Conservation (phyloP, 306 rosid species). For the Morella rubra region DNA sequence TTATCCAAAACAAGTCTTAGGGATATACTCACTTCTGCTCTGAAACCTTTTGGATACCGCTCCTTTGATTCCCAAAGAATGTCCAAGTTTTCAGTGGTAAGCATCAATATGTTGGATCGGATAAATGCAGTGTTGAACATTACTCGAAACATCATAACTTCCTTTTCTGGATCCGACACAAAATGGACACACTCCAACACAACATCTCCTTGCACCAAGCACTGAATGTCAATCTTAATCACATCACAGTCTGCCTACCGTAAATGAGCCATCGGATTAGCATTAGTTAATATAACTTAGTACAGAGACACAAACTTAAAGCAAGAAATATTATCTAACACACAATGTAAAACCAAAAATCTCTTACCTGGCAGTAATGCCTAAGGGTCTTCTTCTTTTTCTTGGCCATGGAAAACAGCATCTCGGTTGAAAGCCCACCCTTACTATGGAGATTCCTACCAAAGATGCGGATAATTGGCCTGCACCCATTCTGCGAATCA, state of each 20-base stretch:
- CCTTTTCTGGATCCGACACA: conserved; percentile 88
- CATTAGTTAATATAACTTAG: conserved; percentile 20
- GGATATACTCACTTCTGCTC: conserved; percentile 74
- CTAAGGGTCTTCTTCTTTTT: conserved; percentile 68
- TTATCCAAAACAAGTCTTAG: conserved; percentile 20
- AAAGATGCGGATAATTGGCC: conserved; percentile 82
- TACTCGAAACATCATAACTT: conserved; percentile 95
- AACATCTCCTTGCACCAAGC: conserved; percentile 98
- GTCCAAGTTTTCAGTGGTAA: conserved; percentile 84
- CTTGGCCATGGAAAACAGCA: conserved; percentile 85
- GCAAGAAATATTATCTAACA: conserved; percentile 18
- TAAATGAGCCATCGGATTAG: conserved; percentile 29
- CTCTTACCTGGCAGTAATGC: conserved; percentile 71
- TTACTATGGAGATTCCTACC: conserved; percentile 79
- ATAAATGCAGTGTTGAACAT: conserved; percentile 95
- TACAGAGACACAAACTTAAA: conserved; percentile 1
- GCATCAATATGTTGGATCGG: conserved; percentile 87
- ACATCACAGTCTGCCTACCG: conserved; percentile 94
- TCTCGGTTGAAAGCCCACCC: conserved; percentile 87
- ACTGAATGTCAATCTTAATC: conserved; percentile 93
- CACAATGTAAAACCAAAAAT: background rate
- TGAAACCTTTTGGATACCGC: conserved; percentile 81
- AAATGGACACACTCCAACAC: conserved; percentile 95
- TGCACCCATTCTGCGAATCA: conserved; percentile 82
- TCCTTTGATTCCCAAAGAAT: conserved; percentile 96